A percentile compares a stretch with the other conserved stretches of the same genome.
Evolutionary conservation across 768 basidiomycete species (phyloP).

Genomic region (Kwoniella newhampshirensis): DNA sequence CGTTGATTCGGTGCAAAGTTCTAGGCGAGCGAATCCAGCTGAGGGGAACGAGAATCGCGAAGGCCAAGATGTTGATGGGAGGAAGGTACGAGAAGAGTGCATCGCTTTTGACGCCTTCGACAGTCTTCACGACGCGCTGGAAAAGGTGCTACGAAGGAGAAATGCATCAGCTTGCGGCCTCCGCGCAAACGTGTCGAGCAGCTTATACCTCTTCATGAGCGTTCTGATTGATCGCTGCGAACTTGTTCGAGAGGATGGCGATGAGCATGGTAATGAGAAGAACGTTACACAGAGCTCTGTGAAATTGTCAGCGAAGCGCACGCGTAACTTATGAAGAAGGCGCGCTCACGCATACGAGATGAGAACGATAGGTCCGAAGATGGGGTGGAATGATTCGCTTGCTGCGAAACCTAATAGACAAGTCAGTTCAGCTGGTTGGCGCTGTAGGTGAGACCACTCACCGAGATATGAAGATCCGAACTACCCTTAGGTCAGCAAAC

Average conservation of each 20-base stretch:
- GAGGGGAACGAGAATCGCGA: conserved; percentile 73
- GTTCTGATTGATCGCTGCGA: conserved; percentile 72
- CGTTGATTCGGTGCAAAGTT: conserved; percentile 76
- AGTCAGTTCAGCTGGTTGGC: conserved; percentile 1
- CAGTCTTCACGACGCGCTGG: conserved; percentile 79
- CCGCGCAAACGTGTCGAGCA: background rate
- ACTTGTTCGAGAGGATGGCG: conserved; percentile 86
- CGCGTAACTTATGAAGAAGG: background rate
- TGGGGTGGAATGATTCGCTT: conserved; percentile 49
- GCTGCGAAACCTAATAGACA: conserved; percentile 43
- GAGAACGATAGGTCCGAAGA: conserved; percentile 51
- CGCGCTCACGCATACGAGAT: conserved; percentile 51
- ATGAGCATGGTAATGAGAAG: conserved; percentile 63
- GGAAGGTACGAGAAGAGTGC: conserved; percentile 89
- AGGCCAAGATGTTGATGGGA: conserved; percentile 63
- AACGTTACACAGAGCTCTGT: conserved; percentile 47
- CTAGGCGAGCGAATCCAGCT: conserved; percentile 74
- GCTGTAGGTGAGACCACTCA: background rate
- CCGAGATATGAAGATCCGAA: conserved; percentile 47
- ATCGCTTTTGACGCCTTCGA: conserved; percentile 88
- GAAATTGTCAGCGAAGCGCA: background rate
- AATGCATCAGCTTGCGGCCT: background rate
- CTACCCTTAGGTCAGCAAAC: conserved; percentile 11
- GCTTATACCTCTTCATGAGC: conserved; percentile 62
- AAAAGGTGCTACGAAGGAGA: conserved; percentile 62